Percentiles rank a stretch among this genome's conserved stretches.
These are phyloP conservation scores for Dalbergia cochinchinensis DNA, from an alignment of 306 rosid genomes.

Conservation along the genomic window DNA sequence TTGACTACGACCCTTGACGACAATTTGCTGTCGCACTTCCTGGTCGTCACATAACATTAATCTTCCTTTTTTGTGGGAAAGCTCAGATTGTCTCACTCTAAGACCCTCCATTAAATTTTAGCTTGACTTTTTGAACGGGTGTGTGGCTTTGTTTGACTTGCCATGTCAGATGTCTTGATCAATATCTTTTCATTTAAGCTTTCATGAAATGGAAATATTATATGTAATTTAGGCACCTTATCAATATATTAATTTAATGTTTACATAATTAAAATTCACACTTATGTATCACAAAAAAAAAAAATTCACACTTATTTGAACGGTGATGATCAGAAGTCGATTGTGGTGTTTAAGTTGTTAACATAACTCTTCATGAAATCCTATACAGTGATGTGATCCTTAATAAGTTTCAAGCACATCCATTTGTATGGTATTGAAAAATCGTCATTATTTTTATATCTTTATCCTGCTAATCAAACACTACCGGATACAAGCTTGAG, in stretches of 20 bases:
- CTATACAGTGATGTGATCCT: no score
- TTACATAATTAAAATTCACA: no score
- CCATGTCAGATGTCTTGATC: background rate
- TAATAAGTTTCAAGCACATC: background rate
- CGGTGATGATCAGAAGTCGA: no score
- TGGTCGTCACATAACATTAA: background rate
- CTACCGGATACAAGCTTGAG: background rate
- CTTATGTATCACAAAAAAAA: no score
- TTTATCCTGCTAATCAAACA: no score
- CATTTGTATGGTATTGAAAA: background rate
- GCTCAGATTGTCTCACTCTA: slow-evolving; percentile 5
- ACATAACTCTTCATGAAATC: no score
- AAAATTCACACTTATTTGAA: no score
- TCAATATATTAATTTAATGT: no score
- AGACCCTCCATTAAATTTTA: slow-evolving; percentile 40
- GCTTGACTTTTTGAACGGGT: background rate
- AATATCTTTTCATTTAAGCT: slow-evolving; percentile 7
- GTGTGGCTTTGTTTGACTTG: background rate
- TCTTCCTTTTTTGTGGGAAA: slow-evolving; percentile 35
- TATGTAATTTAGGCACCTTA: no score
- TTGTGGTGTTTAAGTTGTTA: no score
- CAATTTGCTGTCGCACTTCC: background rate
- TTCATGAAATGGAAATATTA: background rate
- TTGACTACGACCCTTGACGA: background rate
- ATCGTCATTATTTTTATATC: no score